A percentile compares a stretch with the other conserved stretches of the same genome.
These are phyloP conservation scores for Wickerhamomyces hampshirensis DNA, from an alignment of 805 yeast genomes.

Conservation along the genomic window DNA sequence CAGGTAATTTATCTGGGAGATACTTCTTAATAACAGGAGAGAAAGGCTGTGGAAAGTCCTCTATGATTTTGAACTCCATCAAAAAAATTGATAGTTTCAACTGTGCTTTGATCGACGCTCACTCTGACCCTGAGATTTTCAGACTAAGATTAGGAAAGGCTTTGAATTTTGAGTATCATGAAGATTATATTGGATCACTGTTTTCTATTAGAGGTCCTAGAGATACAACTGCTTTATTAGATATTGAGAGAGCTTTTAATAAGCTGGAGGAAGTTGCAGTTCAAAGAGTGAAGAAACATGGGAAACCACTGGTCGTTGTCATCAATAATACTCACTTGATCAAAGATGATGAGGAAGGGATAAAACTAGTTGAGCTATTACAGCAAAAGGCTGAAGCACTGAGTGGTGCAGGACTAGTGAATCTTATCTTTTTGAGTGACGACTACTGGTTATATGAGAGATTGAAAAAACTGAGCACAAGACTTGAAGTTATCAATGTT, in stretches of 20 bases:
- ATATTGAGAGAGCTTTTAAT: conserved; percentile 77
- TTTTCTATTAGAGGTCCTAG: conserved; percentile 81
- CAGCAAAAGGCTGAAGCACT: conserved; percentile 82
- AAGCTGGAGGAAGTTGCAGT: conserved; percentile 72
- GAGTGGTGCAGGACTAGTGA: conserved; percentile 50
- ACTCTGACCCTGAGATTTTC: conserved; percentile 80
- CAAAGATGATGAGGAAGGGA: conserved; percentile 70
- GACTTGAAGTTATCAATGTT: conserved; percentile 68
- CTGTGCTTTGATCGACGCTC: conserved; percentile 74
- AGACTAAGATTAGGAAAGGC: conserved; percentile 74
- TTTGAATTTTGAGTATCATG: conserved; percentile 64
- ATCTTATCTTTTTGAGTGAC: conserved; percentile 70
- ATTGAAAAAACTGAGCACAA: conserved; percentile 63
- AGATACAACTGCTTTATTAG: conserved; percentile 76
- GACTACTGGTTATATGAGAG: conserved; percentile 87
- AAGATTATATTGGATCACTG: conserved; percentile 78
- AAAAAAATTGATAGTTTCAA: conserved; percentile 55
- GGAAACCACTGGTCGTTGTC: conserved; percentile 59
- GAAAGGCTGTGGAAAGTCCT: conserved; percentile 83
- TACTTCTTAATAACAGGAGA: conserved; percentile 75
- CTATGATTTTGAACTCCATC: conserved; percentile 68
- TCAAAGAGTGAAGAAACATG: conserved; percentile 33
- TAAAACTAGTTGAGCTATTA: conserved; percentile 61
- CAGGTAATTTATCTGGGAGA: conserved; percentile 61
- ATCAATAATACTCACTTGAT: conserved; percentile 75